These are phyloP conservation scores for Nicotiana knightiana DNA, from an alignment of 257 asterid genomes.

Conservation along the genomic window DNA sequence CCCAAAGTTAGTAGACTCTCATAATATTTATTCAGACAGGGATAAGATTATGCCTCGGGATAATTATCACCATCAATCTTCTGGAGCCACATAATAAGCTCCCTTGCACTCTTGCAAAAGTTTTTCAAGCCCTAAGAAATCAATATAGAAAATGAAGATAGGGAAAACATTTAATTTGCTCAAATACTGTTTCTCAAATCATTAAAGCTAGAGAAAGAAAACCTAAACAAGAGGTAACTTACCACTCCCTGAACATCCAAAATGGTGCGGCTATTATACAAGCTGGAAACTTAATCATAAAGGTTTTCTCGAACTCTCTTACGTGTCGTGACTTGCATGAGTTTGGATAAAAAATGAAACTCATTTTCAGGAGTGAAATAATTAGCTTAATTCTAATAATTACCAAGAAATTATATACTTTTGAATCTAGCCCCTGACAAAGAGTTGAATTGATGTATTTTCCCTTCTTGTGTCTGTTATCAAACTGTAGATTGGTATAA, in stretches of 20 bases:
- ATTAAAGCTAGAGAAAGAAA: not conserved
- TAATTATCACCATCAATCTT: constrained; percentile 92
- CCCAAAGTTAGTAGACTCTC: constrained; percentile 9
- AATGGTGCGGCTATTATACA: constrained; percentile 90
- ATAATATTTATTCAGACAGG: constrained; percentile 5
- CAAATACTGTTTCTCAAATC: not conserved
- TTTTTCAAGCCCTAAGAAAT: constrained; percentile 71
- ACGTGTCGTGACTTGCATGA: constrained; percentile 95
- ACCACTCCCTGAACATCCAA: constrained; percentile 99
- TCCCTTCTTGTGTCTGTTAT: too few relatives aligned
- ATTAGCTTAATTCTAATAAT: too few relatives aligned
- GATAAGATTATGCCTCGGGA: constrained; percentile 62
- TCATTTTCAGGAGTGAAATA: too few relatives aligned
- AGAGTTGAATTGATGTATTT: too few relatives aligned
- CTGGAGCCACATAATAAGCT: constrained; percentile 80
- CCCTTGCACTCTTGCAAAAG: constrained; percentile 79
- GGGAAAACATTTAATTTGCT: not conserved
- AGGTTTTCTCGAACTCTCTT: constrained; percentile 74
- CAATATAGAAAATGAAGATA: not conserved
- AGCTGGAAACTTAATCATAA: constrained; percentile 85
- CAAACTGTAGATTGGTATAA: too few relatives aligned
- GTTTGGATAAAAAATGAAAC: constrained; percentile 29
- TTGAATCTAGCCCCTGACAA: too few relatives aligned
- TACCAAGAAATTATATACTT: too few relatives aligned
- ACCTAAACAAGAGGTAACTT: constrained; percentile 22